Conservation (phyloP, 1,139 yeast species). For the Pichia kudriavzevii region DNA sequence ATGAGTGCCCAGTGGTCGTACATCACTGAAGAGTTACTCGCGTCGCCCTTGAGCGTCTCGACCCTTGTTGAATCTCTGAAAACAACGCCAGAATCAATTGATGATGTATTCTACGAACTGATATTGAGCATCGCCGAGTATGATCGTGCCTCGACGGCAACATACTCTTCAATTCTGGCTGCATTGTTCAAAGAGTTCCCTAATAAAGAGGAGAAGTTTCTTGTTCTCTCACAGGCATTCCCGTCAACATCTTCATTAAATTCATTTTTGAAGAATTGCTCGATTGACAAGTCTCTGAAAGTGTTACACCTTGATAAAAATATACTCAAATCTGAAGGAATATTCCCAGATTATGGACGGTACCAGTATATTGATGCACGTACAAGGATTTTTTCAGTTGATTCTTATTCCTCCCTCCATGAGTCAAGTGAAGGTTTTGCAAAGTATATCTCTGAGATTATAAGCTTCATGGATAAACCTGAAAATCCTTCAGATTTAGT, state of each 20-base stretch:
- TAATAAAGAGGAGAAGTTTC: constrained; percentile 32
- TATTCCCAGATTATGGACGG: constrained; percentile 38
- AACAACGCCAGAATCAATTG: too few relatives aligned
- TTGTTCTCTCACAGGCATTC: constrained; percentile 40
- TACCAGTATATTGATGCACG: constrained; percentile 31
- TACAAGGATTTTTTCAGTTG: constrained; percentile 53
- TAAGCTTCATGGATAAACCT: constrained; percentile 33
- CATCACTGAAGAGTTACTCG: constrained; percentile 18
- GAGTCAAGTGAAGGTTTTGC: constrained; percentile 83
- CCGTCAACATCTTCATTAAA: constrained; percentile 31
- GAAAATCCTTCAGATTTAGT: constrained; percentile 38
- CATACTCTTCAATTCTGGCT: constrained; percentile 10
- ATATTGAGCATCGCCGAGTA: constrained; percentile 19
- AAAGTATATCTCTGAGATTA: constrained; percentile 51
- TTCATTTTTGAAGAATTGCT: constrained; percentile 34
- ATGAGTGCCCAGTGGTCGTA: too few relatives aligned
- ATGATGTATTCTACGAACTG: constrained; percentile 26
- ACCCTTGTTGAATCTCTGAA: too few relatives aligned
- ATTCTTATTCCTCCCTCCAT: constrained; percentile 63
- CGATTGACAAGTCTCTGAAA: constrained; percentile 34
- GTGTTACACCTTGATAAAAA: constrained; percentile 27
- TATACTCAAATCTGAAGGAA: constrained; percentile 25
- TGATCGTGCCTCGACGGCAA: too few relatives aligned
- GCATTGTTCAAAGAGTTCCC: too few relatives aligned
- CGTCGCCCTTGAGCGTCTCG: too few relatives aligned